Evolutionary conservation across 805 yeast species (phyloP).

Genomic region (Tetrapisispora taiwanensis): DNA sequence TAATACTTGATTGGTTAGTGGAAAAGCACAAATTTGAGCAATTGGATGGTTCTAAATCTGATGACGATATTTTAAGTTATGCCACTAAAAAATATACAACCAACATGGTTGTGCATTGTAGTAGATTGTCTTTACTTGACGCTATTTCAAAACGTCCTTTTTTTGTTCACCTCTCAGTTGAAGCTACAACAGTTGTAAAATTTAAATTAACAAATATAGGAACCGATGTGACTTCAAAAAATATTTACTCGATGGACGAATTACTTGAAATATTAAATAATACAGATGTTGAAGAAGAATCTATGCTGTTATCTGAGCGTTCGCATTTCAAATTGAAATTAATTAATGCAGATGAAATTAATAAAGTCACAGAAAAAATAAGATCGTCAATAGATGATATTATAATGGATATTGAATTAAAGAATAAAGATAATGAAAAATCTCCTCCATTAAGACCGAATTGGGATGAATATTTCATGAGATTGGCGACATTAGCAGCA

Average conservation of each 20-base stretch:
- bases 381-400: constrained; percentile 9
- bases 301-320: constrained; percentile 16
- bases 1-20: constrained; percentile 11
- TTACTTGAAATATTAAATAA: constrained; percentile 31
- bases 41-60: constrained; percentile 12
- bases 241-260: constrained; percentile 16
- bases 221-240: neutral
- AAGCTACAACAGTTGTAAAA: constrained; percentile 55
- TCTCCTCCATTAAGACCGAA: constrained; percentile 51
- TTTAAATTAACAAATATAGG: constrained; percentile 5
- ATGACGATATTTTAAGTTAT: constrained; percentile 41
- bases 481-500: constrained; percentile 86
- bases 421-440: constrained; percentile 8
- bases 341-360: constrained; percentile 2
- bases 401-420: constrained; percentile 9
- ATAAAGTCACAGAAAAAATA: constrained; percentile 5
- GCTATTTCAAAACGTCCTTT: constrained; percentile 62
- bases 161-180: constrained; percentile 68
- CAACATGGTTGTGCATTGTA: constrained; percentile 48
- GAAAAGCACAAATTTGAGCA: constrained; percentile 14
- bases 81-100: constrained; percentile 60
- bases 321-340: constrained; percentile 19
- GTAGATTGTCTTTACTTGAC: constrained; percentile 34
- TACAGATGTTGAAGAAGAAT: constrained; percentile 11
- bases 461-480: constrained; percentile 97